Percentiles rank a stretch among this genome's conserved stretches.
Conservation (phyloP, 2,329 filamentous ascomycete genomes). For the Fusarium azukiicola region DNA sequence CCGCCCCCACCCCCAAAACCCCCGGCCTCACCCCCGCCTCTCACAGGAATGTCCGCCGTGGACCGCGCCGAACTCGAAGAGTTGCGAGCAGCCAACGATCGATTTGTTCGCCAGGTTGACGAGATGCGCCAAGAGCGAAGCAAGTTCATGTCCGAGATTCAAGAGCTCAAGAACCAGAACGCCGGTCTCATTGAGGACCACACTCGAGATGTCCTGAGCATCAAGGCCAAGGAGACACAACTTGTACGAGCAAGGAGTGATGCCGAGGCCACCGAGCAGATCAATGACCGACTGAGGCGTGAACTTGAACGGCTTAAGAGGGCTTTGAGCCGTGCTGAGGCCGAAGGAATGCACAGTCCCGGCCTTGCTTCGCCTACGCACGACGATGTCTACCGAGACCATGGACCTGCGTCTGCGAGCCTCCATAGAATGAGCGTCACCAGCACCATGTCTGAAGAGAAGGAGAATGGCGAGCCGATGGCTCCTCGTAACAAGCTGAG, state of each 20-base stretch:
- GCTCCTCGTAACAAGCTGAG: conserved; percentile 75
- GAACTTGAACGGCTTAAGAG: conserved; percentile 97
- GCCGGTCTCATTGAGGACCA: conserved; percentile 98
- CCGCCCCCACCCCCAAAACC: too few species aligned
- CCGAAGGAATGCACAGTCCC: conserved; percentile 63
- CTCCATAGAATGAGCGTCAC: conserved; percentile 80
- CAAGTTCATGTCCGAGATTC: conserved; percentile 91
- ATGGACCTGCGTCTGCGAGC: conserved; percentile 62
- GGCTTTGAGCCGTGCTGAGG: conserved; percentile 83
- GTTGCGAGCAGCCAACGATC: conserved; percentile 90
- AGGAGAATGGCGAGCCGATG: conserved; percentile 82
- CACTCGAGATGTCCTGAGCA: conserved; percentile 95
- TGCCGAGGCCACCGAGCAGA: conserved; percentile 92
- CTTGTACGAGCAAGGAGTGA: conserved; percentile 95
- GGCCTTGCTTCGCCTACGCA: conserved; percentile 73
- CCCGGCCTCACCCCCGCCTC: conserved; percentile 78
- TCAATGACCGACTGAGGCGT: conserved; percentile 89
- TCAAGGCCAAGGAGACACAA: conserved; percentile 99
- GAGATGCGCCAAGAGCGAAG: conserved; percentile 91
- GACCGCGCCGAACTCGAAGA: conserved; percentile 97
- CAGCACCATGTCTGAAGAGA: conserved; percentile 87
- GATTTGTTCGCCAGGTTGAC: conserved; percentile 86
- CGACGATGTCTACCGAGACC: conserved; percentile 82
- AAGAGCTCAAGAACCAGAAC: conserved; percentile 98
- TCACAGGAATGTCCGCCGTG: conserved; percentile 85